Percentiles rank a stretch among this genome's conserved stretches.
Evolutionary conservation across 2,329 filamentous ascomycete genomes (phyloP).

Genomic region (Beauveria medogensis): DNA sequence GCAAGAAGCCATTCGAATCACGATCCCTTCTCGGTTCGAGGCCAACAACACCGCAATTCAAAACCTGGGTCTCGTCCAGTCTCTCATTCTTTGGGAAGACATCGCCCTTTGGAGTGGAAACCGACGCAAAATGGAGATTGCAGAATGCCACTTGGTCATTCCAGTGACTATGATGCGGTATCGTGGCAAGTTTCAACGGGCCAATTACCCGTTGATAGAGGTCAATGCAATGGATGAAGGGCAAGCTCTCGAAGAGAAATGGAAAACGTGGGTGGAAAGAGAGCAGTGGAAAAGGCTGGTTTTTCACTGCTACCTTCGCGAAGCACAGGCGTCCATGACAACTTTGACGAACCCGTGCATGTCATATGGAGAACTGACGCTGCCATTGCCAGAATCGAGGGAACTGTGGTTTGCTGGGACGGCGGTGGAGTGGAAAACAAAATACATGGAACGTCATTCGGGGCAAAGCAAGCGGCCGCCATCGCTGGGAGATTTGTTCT

Average conservation of each 20-base stretch:
- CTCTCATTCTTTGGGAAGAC: constrained; percentile 40
- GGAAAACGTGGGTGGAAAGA: constrained; percentile 54
- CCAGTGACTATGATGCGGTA: constrained; percentile 46
- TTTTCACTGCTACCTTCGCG: constrained; percentile 56
- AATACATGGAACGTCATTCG: constrained; percentile 39
- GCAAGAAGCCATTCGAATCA: constrained; percentile 42
- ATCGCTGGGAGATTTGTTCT: constrained; percentile 47
- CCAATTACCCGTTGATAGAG: constrained; percentile 42
- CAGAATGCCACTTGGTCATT: constrained; percentile 40
- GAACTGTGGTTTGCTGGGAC: constrained; percentile 58
- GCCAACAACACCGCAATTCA: constrained; percentile 38
- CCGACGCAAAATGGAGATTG: constrained; percentile 47
- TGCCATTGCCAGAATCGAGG: constrained; percentile 55
- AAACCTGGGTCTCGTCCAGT: constrained; percentile 41
- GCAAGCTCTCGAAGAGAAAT: constrained; percentile 52
- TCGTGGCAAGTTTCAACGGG: constrained; percentile 50
- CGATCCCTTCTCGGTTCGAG: constrained; percentile 33
- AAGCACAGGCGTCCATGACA: constrained; percentile 60
- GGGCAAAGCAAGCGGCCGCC: constrained; percentile 36
- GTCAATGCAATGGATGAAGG: constrained; percentile 48
- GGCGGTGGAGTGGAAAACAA: constrained; percentile 55
- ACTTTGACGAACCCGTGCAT: constrained; percentile 56
- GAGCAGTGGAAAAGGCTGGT: constrained; percentile 62
- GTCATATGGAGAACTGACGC: constrained; percentile 59
- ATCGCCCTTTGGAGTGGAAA: constrained; percentile 48